Conservation (phyloP, 352 stramenopile genomes). For the Globisporangium radiosum region DNA sequence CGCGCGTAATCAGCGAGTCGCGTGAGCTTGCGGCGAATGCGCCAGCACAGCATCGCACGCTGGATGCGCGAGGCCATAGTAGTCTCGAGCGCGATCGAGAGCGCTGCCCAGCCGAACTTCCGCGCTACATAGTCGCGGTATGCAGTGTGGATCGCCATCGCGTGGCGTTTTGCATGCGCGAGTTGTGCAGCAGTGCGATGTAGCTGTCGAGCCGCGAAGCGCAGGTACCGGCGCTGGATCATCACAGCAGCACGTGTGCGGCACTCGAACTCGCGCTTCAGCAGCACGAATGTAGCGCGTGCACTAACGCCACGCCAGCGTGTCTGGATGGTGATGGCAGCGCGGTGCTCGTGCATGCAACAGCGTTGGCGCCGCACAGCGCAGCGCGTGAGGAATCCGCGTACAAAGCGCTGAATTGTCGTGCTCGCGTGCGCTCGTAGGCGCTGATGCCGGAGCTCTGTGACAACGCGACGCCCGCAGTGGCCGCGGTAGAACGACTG, state of each 20-base stretch:
- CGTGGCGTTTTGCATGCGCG: slow-evolving; percentile 15
- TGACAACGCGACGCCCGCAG: slow-evolving; percentile 15
- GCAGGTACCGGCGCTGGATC: slow-evolving; percentile 36
- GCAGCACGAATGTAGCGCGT: not conserved
- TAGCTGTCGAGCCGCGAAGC: slow-evolving; percentile 21
- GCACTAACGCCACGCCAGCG: slow-evolving; percentile 22
- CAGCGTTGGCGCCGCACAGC: slow-evolving; percentile 14
- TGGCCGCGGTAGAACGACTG: slow-evolving; percentile 36
- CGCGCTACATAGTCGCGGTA: slow-evolving; percentile 56
- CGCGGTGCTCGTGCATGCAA: not conserved
- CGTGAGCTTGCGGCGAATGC: slow-evolving; percentile 19
- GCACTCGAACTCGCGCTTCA: slow-evolving; percentile 4
- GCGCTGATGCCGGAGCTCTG: not conserved
- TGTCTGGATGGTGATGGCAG: slow-evolving; percentile 15
- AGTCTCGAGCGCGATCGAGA: slow-evolving; percentile 28
- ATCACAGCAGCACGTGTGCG: slow-evolving; percentile 22
- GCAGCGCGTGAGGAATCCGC: slow-evolving; percentile 14
- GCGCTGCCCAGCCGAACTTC: slow-evolving; percentile 60
- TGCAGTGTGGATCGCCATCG: slow-evolving; percentile 28
- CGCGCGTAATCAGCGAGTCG: slow-evolving; percentile 7
- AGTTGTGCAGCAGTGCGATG: slow-evolving; percentile 8
- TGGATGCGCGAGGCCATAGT: slow-evolving; percentile 39
- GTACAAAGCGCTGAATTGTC: slow-evolving; percentile 17
- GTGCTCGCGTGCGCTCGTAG: slow-evolving; percentile 10
- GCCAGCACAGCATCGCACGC: slow-evolving; percentile 17